Evolutionary conservation across 2,329 filamentous ascomycete genomes (phyloP).

Genomic region (Xylariomycetidae sp.): DNA sequence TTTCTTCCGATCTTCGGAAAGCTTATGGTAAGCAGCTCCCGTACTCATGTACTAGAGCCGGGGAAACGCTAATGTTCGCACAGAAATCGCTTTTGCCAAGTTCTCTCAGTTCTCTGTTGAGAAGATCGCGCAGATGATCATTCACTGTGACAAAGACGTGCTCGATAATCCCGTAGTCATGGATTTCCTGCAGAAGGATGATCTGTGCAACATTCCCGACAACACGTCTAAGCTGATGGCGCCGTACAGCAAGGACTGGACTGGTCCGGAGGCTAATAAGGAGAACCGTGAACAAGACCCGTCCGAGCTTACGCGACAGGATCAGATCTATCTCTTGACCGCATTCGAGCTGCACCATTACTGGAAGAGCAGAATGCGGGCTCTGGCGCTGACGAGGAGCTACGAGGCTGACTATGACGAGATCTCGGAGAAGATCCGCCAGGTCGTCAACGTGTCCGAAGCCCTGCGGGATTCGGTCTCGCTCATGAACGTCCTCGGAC

Average conservation of each 20-base stretch:
- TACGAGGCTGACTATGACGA: constrained; percentile 91
- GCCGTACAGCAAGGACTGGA: constrained; percentile 96
- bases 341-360: constrained; percentile 95
- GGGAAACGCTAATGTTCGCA: constrained; percentile 24
- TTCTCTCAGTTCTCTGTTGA: constrained; percentile 82
- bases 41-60: too few relatives aligned
- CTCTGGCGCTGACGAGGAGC: constrained; percentile 75
- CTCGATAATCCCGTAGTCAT: constrained; percentile 88
- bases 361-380: constrained; percentile 97
- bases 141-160: constrained; percentile 88
- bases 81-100: constrained; percentile 86
- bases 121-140: constrained; percentile 85
- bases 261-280: constrained; percentile 74
- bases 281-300: constrained; percentile 83
- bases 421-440: constrained; percentile 76
- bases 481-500: constrained; percentile 90
- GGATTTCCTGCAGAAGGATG: constrained; percentile 92
- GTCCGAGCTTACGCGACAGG: constrained; percentile 81
- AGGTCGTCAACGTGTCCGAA: constrained; percentile 85
- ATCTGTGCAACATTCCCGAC: constrained; percentile 87
- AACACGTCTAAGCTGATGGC: constrained; percentile 88
- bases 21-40: constrained; percentile 60
- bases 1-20: constrained; percentile 84
- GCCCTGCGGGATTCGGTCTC: constrained; percentile 86
- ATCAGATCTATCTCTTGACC: constrained; percentile 91